Base-by-base conservation (phyloP, 306 rosid genomes). In the Rosa multiflora region DNA sequence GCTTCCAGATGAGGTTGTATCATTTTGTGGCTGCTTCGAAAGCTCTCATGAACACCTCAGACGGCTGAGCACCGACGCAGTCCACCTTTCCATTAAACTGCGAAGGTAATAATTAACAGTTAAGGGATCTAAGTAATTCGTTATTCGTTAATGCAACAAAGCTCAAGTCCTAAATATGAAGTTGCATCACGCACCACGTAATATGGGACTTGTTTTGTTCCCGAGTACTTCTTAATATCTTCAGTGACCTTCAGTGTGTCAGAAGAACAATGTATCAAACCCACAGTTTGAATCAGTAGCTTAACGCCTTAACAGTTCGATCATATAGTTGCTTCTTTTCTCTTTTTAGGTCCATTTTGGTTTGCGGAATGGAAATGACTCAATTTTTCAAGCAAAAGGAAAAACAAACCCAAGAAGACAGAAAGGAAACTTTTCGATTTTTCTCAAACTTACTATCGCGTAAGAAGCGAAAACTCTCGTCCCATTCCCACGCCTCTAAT, bases 31-130 rank as follows among this genome's bases (percentile, higher is more conserved):
- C 85, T 59, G 67, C 80, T 83, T 83, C 78, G 40, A 94, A 94
- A 83, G 92, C 89, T 88, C 77, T 88, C 85, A 86, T 67, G 84
- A 94, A 89, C n/a, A 83, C 89, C 74, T 91, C 95, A 62, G 89
- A 83, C 74, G 94, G 85, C 48, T 91, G 97, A 51, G 83, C 97
- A 29, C 97, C 98, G 12, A 84, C 85, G 75, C 92, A 47, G 69
- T 86, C 84, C 35, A 77, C 85, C 77, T 72, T 86, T 58, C 90
- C 97, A 80, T 87, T 92, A 58, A 94, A 87, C 98, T 92, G 89
- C 70, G 79, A 78, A 75, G 75, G 29, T 44, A 49, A 10, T 4
- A 6, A 53, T 10, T 1, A 35, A 15, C 5, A 8, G 63, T 21
- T 40, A 70, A 74, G 74, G 78, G 32, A 75, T 71, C 18, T 49